Evolutionary conservation across 306 rosid genomes (phyloP).

Genomic region (Casuarina cunninghamiana): DNA sequence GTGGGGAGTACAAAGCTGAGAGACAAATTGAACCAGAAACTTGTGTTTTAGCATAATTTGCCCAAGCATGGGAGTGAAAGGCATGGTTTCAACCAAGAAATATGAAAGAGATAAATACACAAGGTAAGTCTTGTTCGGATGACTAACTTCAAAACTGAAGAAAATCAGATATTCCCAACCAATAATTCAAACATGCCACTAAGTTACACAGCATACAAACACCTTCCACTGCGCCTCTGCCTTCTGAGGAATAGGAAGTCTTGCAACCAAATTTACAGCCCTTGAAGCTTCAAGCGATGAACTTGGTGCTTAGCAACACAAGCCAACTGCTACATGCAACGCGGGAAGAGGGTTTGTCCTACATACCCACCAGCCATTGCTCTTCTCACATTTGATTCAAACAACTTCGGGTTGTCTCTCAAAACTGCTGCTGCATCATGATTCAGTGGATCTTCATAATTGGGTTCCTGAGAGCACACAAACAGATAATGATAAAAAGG

Average conservation of each 20-base stretch:
- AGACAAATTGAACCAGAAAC: background rate
- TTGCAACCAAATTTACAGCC: constrained; percentile 25
- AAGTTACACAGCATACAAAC: constrained; percentile 30
- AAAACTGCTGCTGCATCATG: constrained; percentile 58
- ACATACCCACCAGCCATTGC: constrained; percentile 67
- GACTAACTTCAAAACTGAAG: constrained; percentile 20
- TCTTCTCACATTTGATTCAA: constrained; percentile 56
- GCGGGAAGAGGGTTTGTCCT: constrained; percentile 50
- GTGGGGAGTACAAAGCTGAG: background rate
- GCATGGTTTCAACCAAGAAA: constrained; percentile 13
- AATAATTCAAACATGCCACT: constrained; percentile 38
- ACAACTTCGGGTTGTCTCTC: constrained; percentile 53
- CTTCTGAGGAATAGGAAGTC: constrained; percentile 21
- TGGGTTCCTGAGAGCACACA: constrained; percentile 42
- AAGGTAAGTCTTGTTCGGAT: constrained; percentile 19
- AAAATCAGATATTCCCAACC: constrained; percentile 18
- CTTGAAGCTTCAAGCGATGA: constrained; percentile 18
- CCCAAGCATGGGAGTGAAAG: constrained; percentile 12
- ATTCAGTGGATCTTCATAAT: constrained; percentile 55
- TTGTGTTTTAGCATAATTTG: background rate
- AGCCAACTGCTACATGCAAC: constrained; percentile 37
- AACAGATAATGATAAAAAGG: background rate
- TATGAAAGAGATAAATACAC: constrained; percentile 12
- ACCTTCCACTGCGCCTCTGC: background rate
- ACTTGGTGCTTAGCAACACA: constrained; percentile 26